Base-by-base conservation (phyloP, 495 filamentous ascomycete species). In the Penicillium chermesinum region DNA sequence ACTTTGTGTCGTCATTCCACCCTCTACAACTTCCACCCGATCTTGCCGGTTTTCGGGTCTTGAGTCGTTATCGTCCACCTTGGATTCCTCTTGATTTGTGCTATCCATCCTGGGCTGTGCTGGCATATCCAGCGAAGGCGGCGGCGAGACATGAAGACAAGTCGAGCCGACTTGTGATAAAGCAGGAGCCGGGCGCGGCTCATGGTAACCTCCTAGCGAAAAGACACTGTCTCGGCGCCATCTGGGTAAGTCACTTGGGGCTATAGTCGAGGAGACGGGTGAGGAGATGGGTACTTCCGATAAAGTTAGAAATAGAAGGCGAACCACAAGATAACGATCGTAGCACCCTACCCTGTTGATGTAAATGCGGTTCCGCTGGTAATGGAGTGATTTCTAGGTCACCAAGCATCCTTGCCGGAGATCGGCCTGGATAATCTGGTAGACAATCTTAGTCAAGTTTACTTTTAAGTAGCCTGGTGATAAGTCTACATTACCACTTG, bases 161-260 rank as follows among this genome's bases (percentile, higher is more conserved):
- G 17, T n/a, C 7, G 22, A 42, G 16, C 46, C 34, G 18, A 42
- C 27, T 7, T 12, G 22, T 14, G 46, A 38, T 15, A 21, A 14
- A 44, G 30, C 9, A 49, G 39, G 8, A 16, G 10, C 18, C 32
- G 41, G 41, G 6, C 43, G 19, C 18, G 32, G 42, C 47, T 49
- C 19, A 21, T 44, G 3, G 34, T 33, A 48, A 21, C 1, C 38
- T 48, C 35, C 25, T 48, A 46, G 25, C 25, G 25, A 30, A 22
- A 32, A 32, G 14, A 40, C 38, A 33, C 45, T 48, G 10, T 18
- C 45, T 48, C 13, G 38, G 19, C 14, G 25, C 12, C 12, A 21
- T 20, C 18, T 36, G 14, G 41, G 38, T 0, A 34, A 16, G 32
- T 49, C 46, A n/a, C 22, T 36, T 34, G 19, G 30, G 19, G 46